Base-by-base conservation (phyloP, 176 grass and related monocot genomes). In the Avena atlantica region DNA sequence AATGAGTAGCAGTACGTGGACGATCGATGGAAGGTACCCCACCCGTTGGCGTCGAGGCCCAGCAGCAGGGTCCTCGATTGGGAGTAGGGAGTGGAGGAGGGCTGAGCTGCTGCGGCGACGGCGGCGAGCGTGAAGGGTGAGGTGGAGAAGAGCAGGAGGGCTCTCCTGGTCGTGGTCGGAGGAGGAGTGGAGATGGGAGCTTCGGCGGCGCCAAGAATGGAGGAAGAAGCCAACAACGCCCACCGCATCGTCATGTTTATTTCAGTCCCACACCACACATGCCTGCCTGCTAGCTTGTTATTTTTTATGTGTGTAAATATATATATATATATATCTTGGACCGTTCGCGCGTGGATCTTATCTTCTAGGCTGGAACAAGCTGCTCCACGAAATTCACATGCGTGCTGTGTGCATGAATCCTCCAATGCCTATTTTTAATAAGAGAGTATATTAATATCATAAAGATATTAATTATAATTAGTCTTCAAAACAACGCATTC, bases 31-130 rank as follows among this genome's bases (percentile, higher is more conserved):
- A 67, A 40, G 34, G 56, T 48, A 48, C 9, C 40, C 68, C 79
- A 98, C 96, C 93, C 96, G 64, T 90, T 92, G 70, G 83, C 90
- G 53, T 94, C 93, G 44, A 98, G 88, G 79, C 93, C 96, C 4
- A 98, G 85, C 86, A 87, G 90, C 91, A 95, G 78, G 6, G 53
- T 91, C 87, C 88, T 88, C 16, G 93, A 93, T 51, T 95, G 92
- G 23, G 90, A 83, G 82, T 92, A 98, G 12, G 93, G 93, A 55
- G 96, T 98, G 79, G 78, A 78, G 40, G 85, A 50, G 20, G 78
- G 20, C 78, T 62, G 57, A 1, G 36, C 76, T 1, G 19, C 47
- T 25, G 50, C 34, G 4, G 67, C 66, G 19, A 8, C 75, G 53
- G 72, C 53, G 12, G 71, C 76, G 67, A 89, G 67, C 21, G 76